Percentiles rank a stretch among this genome's conserved stretches.
Evolutionary conservation across 805 yeast genomes (phyloP).

Genomic region (Wickerhamomyces mucosus): DNA sequence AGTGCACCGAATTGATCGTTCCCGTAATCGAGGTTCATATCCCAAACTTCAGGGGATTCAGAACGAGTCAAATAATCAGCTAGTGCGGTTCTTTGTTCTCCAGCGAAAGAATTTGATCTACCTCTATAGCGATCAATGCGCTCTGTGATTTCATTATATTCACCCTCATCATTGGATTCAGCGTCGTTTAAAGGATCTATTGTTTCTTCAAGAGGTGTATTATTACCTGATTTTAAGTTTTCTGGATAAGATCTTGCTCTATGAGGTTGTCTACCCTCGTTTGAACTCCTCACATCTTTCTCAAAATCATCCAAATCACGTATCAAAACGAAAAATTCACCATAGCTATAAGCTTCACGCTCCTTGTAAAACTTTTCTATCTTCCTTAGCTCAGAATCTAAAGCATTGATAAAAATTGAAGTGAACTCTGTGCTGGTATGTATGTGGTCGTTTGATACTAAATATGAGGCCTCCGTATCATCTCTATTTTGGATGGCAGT

Average conservation of each 20-base stretch:
- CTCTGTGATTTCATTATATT: background rate
- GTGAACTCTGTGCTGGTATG: constrained; percentile 36
- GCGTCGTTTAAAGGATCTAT: constrained; percentile 23
- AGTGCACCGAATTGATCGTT: constrained; percentile 15
- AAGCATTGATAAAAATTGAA: constrained; percentile 53
- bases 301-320: constrained; percentile 60
- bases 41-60: constrained; percentile 19
- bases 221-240: background rate
- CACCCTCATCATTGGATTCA: constrained; percentile 7
- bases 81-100: constrained; percentile 12
- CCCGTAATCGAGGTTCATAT: constrained; percentile 12
- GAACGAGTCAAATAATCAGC: constrained; percentile 11
- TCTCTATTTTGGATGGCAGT: constrained; percentile 7
- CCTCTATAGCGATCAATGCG: constrained; percentile 13
- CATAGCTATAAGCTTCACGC: constrained; percentile 52
- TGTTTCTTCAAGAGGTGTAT: constrained; percentile 11
- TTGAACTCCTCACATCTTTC: constrained; percentile 10
- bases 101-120: constrained; percentile 15
- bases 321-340: constrained; percentile 44
- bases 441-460: constrained; percentile 22
- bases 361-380: constrained; percentile 64
- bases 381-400: constrained; percentile 69
- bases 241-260: constrained; percentile 13
- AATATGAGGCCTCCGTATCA: constrained; percentile 19
- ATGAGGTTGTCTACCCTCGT: constrained; percentile 1